Evolutionary conservation across 2,329 filamentous ascomycete species (phyloP), one percentile per base, ranked within the genome.

Genomic region (Calonectria leucothoes): DNA sequence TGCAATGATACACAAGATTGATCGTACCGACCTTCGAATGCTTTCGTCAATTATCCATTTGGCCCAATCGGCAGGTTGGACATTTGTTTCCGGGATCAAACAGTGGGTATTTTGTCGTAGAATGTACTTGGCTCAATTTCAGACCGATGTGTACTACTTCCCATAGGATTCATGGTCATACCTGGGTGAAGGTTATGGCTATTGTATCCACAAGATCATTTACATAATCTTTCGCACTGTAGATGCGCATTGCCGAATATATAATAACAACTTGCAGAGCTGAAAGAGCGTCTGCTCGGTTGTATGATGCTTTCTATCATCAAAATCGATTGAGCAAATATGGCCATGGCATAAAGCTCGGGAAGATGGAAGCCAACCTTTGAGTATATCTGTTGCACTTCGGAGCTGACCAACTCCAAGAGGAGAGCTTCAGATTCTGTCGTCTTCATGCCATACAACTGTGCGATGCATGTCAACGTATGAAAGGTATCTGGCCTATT

Each of bases 161-260:
- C n/a, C 1, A 11, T 8, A 11, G 6, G 15, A 7, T 29, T 12
- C 11, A 20, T 15, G 25, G 6, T 17, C 8, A 20, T 63, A 63
- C 57, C 35, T 45, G 57, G 14, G 57, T 63, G 25, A 63, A 45
- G 7, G 57, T 63, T 23, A 45, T 63, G 23, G 57, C 57, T 63
- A 63, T 63, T 7, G 57, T 63, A n/a, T 63, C 57, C 17, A 63
- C 57, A 31, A 63, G 23, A 6, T 63, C 57, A 45, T 63, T 63
- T 6, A 63, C 25, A 6, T 63, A 63, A 23, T 45, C 7, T 7
- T 3, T n/a, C 15, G 37, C 17, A 25, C 37, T 45, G 23, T 63
- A 63, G 10, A 63, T 63, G 6, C 57, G 57, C 57, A 63, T 63
- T 35, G 23, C 57, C 20, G 35, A 63, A 23, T 63, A 63, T 29